These are phyloP conservation scores for Emmonsiellopsis sp. DNA, from an alignment of 2,329 filamentous ascomycete genomes.

Conservation along the genomic window DNA sequence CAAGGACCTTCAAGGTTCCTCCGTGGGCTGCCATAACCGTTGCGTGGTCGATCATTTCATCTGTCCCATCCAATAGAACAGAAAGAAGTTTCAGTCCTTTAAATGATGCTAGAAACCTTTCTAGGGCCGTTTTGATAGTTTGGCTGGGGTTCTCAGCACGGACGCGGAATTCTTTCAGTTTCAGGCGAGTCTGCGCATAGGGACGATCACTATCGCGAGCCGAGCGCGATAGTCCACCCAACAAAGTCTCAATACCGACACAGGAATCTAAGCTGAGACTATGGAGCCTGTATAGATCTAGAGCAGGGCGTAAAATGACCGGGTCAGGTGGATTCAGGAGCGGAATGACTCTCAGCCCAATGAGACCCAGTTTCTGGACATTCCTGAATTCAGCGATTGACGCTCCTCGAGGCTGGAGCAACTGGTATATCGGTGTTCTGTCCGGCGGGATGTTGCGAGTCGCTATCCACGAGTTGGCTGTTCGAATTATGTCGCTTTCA, in stretches of 20 bases:
- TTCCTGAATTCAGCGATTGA: neutral
- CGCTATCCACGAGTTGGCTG: neutral
- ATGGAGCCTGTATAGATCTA: neutral
- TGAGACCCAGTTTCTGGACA: neutral
- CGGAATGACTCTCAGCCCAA: neutral
- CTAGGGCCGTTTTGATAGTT: neutral
- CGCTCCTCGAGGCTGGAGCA: neutral
- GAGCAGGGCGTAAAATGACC: neutral
- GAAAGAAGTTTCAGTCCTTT: slow-evolving; percentile 1
- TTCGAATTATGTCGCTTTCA: neutral
- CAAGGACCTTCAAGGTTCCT: neutral
- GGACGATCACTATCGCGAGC: neutral
- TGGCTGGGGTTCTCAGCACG: neutral
- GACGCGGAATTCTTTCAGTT: slow-evolving; percentile 1
- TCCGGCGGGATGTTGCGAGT: neutral
- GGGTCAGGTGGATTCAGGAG: too few species aligned
- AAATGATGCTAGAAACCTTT: neutral
- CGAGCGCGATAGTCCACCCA: neutral
- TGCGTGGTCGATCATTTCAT: neutral
- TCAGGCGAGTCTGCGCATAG: neutral
- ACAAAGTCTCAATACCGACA: neutral
- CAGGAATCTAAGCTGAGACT: slow-evolving; percentile 3
- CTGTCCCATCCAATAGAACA: neutral
- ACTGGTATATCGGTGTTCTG: neutral
- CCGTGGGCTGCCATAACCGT: neutral